Base-by-base conservation (phyloP, 1,284 basidiomycete species). In the Sanghuangporus sanghuang region DNA sequence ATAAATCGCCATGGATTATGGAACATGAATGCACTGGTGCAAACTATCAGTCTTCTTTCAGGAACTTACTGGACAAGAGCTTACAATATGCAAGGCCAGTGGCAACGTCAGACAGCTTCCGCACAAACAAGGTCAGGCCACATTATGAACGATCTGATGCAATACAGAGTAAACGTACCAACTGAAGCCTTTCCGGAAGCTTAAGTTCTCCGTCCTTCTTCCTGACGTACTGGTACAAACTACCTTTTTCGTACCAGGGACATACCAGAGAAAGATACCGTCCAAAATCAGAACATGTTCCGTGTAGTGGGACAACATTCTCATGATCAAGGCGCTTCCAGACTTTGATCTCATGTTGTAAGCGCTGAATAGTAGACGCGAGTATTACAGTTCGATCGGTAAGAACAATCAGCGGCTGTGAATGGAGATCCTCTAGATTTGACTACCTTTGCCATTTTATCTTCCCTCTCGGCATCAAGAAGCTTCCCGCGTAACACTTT, bases 211-310 rank as follows among this genome's bases (percentile, higher is more conserved):
- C 49, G 12, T 61, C 58, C 11, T 60, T 39, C 12, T 61, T 57
- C 16, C 61, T 57, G 9, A 74, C 50, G 56, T 71, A 72, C 0
- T 64, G 62, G 36, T 66, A 63, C 11, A 72, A 57, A 36, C 67
- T 70, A 0, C 73, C 72, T 38, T 69, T 67, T 11, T 65, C 65
- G 52, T 70, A 67, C 73, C 73, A 74, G 0, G 71, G 73, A 55
- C 70, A 71, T 6, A 74, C 72, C 68, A 73, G 68, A 4, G 72
- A 68, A 32, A 67, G 55, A 27, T 68, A 68, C 2, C 64, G 59
- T 0, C 71, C 72, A 61, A 71, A 71, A 55, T 68, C 66, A 38
- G 55, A 66, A 11, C 68, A 68, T 14, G 67, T 67, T 1, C 72
- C 72, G 35, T 67, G 58, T 8, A 72, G 56, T 0, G 67, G 68